A percentile compares a stretch with the other conserved stretches of the same genome.
Evolutionary conservation across 1,139 yeast genomes (phyloP).

Genomic region (Nakaseomyces bracarensis): DNA sequence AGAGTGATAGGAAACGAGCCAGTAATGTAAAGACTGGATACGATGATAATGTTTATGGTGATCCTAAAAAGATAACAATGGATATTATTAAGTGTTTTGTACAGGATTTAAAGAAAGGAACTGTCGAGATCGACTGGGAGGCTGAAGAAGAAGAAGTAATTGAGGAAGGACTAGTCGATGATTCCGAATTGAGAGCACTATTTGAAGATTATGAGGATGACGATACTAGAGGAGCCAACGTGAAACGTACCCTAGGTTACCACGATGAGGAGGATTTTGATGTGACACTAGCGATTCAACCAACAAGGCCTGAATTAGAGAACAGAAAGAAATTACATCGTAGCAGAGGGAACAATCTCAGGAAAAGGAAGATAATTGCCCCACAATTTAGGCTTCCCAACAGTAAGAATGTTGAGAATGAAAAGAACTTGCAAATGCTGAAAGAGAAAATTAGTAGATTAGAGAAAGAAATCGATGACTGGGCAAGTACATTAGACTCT

Average conservation of each 20-base stretch:
- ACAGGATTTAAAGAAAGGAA: conserved; percentile 24
- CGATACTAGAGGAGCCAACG: conserved; percentile 24
- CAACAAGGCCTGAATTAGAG: conserved; percentile 5
- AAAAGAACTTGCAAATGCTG: conserved; percentile 22
- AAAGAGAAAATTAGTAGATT: conserved; percentile 20
- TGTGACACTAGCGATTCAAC: conserved; percentile 7
- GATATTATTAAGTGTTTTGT: conserved; percentile 4
- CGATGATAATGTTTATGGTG: conserved; percentile 12
- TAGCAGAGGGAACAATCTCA: neutral
- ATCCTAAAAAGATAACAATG: conserved; percentile 16
- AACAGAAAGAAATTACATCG: conserved; percentile 1
- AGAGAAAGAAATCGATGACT: conserved; percentile 22
- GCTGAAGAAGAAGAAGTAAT: conserved; percentile 16
- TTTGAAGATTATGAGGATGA: conserved; percentile 13
- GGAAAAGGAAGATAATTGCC: neutral
- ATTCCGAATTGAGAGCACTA: conserved; percentile 13
- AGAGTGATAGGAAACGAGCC: conserved; percentile 5
- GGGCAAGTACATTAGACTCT: conserved; percentile 23
- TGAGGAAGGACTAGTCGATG: conserved; percentile 9
- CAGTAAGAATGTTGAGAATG: conserved; percentile 28
- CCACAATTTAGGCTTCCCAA: conserved; percentile 20
- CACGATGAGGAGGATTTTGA: conserved; percentile 10
- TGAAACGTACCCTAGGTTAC: conserved; percentile 20
- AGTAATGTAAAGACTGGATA: neutral
- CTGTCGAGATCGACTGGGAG: conserved; percentile 27